A percentile compares a stretch with the other conserved stretches of the same genome.
phyloP scores from a whole-genome alignment of 116 monocot genomes.

The Zostera marina region DNA sequence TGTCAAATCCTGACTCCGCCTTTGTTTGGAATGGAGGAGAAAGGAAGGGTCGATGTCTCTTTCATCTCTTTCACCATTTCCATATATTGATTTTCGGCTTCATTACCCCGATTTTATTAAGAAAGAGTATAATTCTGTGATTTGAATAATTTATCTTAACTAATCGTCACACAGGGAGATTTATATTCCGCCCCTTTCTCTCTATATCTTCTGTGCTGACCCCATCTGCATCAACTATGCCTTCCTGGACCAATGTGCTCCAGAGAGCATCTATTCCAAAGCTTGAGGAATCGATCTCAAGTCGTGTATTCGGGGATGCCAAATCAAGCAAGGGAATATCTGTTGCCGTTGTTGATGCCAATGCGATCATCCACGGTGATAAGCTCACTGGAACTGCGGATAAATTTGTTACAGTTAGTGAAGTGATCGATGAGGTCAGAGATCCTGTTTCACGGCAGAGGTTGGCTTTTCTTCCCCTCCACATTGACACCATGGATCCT shows the following conservation, averaged over 20 bases:
- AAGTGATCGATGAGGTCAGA: slow-evolving; percentile 77
- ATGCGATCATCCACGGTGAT: slow-evolving; percentile 70
- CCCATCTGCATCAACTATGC: no score
- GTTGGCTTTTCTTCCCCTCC: slow-evolving; percentile 36
- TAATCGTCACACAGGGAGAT: no score
- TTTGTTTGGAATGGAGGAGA: no score
- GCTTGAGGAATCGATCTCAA: slow-evolving; percentile 7
- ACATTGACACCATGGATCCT: slow-evolving; percentile 80
- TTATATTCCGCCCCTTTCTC: no score
- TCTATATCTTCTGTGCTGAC: no score
- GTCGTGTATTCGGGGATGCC: slow-evolving; percentile 7
- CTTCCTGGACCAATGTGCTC: slow-evolving; percentile 7
- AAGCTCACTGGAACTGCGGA: slow-evolving; percentile 43
- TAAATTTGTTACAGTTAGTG: slow-evolving; percentile 52
- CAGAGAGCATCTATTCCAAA: background rate
- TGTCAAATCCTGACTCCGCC: no score
- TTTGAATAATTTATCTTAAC: no score
- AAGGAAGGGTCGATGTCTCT: no score
- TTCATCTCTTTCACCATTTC: no score
- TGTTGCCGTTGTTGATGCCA: slow-evolving; percentile 89
- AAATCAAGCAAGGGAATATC: slow-evolving; percentile 39
- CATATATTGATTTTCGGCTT: no score
- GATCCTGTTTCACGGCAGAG: slow-evolving; percentile 62
- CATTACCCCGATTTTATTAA: no score
- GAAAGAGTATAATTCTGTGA: no score